Percentiles rank a stretch among this genome's conserved stretches.
Conservation (phyloP, 2,329 filamentous ascomycete genomes). For the Blastomyces emzantsi region DNA sequence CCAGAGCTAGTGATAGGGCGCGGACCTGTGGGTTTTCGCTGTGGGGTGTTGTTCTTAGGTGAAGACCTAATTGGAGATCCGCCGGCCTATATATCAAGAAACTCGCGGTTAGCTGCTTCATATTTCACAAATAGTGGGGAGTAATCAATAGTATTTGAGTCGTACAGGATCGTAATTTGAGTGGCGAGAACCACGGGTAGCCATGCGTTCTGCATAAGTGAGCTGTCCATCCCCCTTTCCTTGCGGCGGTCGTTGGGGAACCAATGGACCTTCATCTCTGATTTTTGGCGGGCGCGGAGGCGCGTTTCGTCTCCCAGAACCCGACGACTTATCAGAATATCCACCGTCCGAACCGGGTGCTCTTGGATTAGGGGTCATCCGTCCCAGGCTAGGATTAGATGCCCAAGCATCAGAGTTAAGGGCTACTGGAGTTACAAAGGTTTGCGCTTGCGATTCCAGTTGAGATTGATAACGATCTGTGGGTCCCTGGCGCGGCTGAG, state of each 20-base stretch:
- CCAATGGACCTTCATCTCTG: conserved; percentile 49
- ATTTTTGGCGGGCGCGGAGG: conserved; percentile 47
- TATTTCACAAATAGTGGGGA: background rate
- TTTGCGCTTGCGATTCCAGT: conserved; percentile 52
- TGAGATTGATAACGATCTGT: conserved; percentile 54
- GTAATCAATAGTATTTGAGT: conserved; percentile 6
- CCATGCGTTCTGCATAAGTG: conserved; percentile 35
- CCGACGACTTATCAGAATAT: conserved; percentile 37
- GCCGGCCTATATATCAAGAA: conserved; percentile 15
- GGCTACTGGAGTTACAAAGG: conserved; percentile 38
- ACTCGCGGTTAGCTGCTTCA: background rate
- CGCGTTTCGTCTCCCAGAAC: conserved; percentile 26
- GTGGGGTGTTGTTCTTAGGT: conserved; percentile 24
- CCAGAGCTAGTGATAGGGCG: conserved; percentile 35
- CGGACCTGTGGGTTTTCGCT: conserved; percentile 41
- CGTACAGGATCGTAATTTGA: conserved; percentile 23
- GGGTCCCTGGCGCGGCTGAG: conserved; percentile 54
- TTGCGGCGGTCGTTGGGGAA: conserved; percentile 44
- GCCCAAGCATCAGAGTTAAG: conserved; percentile 40
- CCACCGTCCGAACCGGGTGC: conserved; percentile 37
- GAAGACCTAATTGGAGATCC: conserved; percentile 25
- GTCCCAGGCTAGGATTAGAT: conserved; percentile 33
- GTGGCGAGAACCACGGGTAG: conserved; percentile 25
- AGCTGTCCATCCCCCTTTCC: conserved; percentile 28
- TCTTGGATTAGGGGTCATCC: conserved; percentile 15